Base-by-base conservation (phyloP, 257 asterid species). In the Nicotiana obtusifolia region DNA sequence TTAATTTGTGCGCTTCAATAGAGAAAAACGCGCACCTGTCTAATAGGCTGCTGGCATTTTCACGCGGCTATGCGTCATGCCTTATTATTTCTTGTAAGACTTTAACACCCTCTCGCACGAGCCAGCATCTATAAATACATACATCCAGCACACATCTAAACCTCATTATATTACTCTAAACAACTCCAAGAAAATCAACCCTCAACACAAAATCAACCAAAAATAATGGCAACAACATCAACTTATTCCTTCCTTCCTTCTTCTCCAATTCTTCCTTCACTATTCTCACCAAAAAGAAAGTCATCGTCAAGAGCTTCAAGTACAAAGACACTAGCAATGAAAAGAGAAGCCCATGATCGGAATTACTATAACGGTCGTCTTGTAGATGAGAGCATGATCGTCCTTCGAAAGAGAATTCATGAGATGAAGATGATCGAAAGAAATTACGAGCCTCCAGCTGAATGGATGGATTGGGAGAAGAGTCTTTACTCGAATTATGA, bases 401-500 rank as follows among this genome's bases (percentile, higher is more conserved):
- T 76, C 54, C 84, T 76, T 4, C 64, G 84, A 52, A 84, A 60
- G 81, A 84, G 81, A 80, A 80, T 84, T 11, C 77, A 80, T 4
- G 84, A 84, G 82, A 81, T 64, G 80, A 14, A 64, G 67, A 76
- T 64, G 81, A 17, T 75, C 24, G 84, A 83, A n/a, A 52, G 24
- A 14, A 73, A 64, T 44, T 13, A 83, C 33, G 61, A 33, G 64
- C 78, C 86, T 1, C 54, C 86, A 7, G 2, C 47, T 14, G 19
- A 81, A 31, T 84, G 87, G 81, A 52, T 19, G 84, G 24, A 76
- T 5, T 64, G 81, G 82, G 84, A 81, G 66, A 80, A 82, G 82
- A 77, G 16, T 11, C 15, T 60, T 24, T 76, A 82, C 3, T 1
- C 10, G 3, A 20, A 31, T 26, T 80, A 31, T 13, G 64, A 81